These are phyloP conservation scores for Lactifluus hygrophoroides DNA, from an alignment of 768 basidiomycete species.

Conservation along the genomic window DNA sequence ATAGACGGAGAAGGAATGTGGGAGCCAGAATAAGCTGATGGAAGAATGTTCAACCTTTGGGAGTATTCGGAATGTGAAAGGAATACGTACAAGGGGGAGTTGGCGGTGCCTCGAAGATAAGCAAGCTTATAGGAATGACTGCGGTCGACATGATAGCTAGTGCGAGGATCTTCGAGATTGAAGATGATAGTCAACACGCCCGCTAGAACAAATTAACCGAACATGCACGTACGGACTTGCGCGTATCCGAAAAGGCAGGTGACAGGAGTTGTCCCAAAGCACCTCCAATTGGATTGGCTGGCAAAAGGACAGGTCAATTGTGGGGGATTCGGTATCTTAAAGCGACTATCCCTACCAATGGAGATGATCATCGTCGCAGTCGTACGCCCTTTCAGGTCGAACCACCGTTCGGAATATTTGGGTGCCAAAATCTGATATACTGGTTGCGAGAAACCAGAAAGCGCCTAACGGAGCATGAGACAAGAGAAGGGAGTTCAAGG, in stretches of 20 bases:
- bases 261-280: slow-evolving; percentile 69
- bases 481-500: not conserved
- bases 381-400: slow-evolving; percentile 63
- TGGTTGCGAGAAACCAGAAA: slow-evolving; percentile 59
- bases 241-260: slow-evolving; percentile 42
- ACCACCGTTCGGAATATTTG: slow-evolving; percentile 79
- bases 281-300: slow-evolving; percentile 67
- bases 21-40: slow-evolving; percentile 59
- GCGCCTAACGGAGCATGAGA: slow-evolving; percentile 34
- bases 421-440: slow-evolving; percentile 73
- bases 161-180: slow-evolving; percentile 50
- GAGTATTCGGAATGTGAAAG: not conserved
- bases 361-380: slow-evolving; percentile 65
- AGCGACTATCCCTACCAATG: slow-evolving; percentile 26
- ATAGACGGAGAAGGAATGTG: slow-evolving; percentile 43
- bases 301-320: not conserved
- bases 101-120: slow-evolving; percentile 56
- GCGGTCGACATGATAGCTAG: slow-evolving; percentile 66
- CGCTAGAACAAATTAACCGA: not conserved
- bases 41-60: not conserved
- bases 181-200: not conserved
- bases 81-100: slow-evolving; percentile 61
- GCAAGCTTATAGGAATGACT: slow-evolving; percentile 46
- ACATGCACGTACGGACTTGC: slow-evolving; percentile 41
- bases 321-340: no score